phyloP scores from a whole-genome alignment of 495 filamentous ascomycete genomes.

The Aspergillus egyptiacus region DNA sequence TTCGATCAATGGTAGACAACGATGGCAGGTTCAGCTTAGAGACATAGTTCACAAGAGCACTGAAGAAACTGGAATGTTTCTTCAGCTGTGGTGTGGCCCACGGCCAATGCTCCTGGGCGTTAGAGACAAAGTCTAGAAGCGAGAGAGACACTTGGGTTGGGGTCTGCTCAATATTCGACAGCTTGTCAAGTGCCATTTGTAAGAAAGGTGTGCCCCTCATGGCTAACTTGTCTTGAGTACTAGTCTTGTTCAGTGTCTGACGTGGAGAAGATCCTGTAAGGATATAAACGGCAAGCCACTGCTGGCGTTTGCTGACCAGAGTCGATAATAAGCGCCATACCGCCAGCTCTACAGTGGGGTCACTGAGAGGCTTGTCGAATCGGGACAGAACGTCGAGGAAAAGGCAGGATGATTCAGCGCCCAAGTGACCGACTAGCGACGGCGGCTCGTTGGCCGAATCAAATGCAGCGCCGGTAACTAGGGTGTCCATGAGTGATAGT shows the following conservation, averaged over 20 bases:
- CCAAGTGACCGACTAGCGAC: slow-evolving; percentile 82
- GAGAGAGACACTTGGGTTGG: slow-evolving; percentile 58
- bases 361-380: slow-evolving; percentile 68
- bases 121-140: slow-evolving; percentile 78
- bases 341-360: slow-evolving; percentile 51
- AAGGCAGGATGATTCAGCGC: slow-evolving; percentile 69
- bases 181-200: slow-evolving; percentile 63
- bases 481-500: slow-evolving; percentile 61
- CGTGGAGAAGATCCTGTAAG: slow-evolving; percentile 81
- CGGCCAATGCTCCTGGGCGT: slow-evolving; percentile 85
- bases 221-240: slow-evolving; percentile 29
- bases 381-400: slow-evolving; percentile 74
- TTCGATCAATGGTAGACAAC: slow-evolving; percentile 35
- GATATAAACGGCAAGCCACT: slow-evolving; percentile 90
- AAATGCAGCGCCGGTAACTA: slow-evolving; percentile 63
- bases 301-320: slow-evolving; percentile 85
- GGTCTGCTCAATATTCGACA: slow-evolving; percentile 61
- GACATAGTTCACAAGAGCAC: slow-evolving; percentile 60
- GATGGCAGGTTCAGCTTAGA: slow-evolving; percentile 51
- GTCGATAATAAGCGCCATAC: slow-evolving; percentile 84
- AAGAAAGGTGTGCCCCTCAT: slow-evolving; percentile 60
- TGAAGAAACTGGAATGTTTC: slow-evolving; percentile 66
- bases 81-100: slow-evolving; percentile 77
- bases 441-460: slow-evolving; percentile 64
- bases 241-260: slow-evolving; percentile 56